These are phyloP conservation scores for Pseudomicrostroma phylloplanum DNA, from an alignment of 1,284 basidiomycete genomes.

Conservation along the genomic window DNA sequence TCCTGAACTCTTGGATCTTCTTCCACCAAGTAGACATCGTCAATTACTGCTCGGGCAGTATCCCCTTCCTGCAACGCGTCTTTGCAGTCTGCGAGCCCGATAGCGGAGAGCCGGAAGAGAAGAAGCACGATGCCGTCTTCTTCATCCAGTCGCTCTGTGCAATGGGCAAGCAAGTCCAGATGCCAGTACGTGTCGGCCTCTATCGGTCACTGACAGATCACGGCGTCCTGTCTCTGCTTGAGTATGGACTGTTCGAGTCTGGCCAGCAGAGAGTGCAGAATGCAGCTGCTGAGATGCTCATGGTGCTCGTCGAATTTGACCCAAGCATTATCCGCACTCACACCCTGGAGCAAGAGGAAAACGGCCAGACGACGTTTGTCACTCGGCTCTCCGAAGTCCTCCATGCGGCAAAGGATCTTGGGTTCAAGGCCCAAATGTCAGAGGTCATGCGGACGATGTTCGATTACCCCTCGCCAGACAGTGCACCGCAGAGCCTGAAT, in stretches of 20 bases:
- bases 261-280: constrained; percentile 60
- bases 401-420: constrained; percentile 69
- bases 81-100: constrained; percentile 61
- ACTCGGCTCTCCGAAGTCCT: constrained; percentile 61
- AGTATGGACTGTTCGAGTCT: constrained; percentile 59
- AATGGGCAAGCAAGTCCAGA: constrained; percentile 94
- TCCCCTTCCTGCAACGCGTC: constrained; percentile 68
- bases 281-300: constrained; percentile 79
- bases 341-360: constrained; percentile 69
- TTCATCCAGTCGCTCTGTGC: constrained; percentile 87
- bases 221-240: constrained; percentile 79
- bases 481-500: constrained; percentile 14
- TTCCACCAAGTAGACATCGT: constrained; percentile 99
- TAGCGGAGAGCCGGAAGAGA: constrained; percentile 14
- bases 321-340: constrained; percentile 76
- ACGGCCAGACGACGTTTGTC: constrained; percentile 43
- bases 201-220: constrained; percentile 83
- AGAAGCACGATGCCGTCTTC: constrained; percentile 49
- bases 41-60: constrained; percentile 74
- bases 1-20: constrained; percentile 92
- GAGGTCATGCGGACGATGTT: constrained; percentile 81
- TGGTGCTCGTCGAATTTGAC: constrained; percentile 84
- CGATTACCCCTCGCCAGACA: constrained; percentile 56
- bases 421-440: constrained; percentile 80
- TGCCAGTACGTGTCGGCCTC: constrained; percentile 75